These are phyloP conservation scores for Acidomyces sp. DNA, from an alignment of 495 filamentous ascomycete genomes.

Conservation along the genomic window DNA sequence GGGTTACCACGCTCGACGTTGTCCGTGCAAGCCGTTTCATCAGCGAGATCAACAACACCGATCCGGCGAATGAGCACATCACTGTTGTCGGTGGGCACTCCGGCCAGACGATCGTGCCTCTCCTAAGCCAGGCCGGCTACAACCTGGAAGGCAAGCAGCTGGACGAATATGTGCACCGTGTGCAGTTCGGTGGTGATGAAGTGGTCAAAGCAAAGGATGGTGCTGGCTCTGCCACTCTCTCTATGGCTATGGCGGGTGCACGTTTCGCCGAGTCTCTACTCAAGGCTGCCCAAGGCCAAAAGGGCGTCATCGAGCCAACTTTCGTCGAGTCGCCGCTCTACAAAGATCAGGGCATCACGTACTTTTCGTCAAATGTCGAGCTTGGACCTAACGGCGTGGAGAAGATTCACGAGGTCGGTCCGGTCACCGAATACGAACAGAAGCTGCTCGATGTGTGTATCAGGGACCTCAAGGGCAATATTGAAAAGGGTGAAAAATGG, in stretches of 20 bases:
- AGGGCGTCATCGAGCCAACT: constrained; percentile 88
- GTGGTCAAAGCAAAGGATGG: constrained; percentile 98
- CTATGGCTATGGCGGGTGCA: constrained; percentile 97
- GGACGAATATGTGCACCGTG: constrained; percentile 74
- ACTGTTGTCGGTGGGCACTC: constrained; percentile 95
- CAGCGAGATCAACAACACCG: constrained; percentile 75
- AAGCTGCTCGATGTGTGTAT: constrained; percentile 74
- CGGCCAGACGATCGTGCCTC: constrained; percentile 93
- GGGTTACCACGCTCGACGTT: constrained; percentile 97
- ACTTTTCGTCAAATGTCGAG: constrained; percentile 89
- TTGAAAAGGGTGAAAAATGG: constrained; percentile 61
- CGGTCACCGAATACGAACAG: constrained; percentile 72
- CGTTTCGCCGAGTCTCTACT: constrained; percentile 93
- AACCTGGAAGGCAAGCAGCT: constrained; percentile 60
- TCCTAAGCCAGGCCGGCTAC: constrained; percentile 87
- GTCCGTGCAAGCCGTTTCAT: constrained; percentile 97
- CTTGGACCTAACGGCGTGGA: constrained; percentile 92
- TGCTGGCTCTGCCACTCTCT: constrained; percentile 93
- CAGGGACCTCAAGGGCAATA: constrained; percentile 80
- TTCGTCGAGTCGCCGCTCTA: constrained; percentile 94
- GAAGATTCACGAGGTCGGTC: constrained; percentile 76
- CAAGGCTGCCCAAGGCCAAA: constrained; percentile 83
- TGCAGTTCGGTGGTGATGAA: constrained; percentile 99
- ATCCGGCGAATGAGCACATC: constrained; percentile 85
- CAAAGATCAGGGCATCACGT: constrained; percentile 92